Base-by-base conservation (phyloP, 1,284 basidiomycete species). In the Moesziomyces globuligerus region DNA sequence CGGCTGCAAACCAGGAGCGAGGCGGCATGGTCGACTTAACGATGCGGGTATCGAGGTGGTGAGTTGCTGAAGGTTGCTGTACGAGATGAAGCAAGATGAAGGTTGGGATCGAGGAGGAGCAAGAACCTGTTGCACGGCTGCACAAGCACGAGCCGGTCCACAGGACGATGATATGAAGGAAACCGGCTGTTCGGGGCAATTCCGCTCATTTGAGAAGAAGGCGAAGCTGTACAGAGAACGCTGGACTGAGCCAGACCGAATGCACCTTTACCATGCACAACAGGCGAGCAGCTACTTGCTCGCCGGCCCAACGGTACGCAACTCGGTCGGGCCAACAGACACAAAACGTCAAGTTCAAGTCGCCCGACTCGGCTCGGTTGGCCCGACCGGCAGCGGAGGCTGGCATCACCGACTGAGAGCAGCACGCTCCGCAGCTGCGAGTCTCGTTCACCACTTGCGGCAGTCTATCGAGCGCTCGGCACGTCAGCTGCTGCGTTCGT, bases 1-100 rank as follows among this genome's bases (percentile, higher is more conserved):
- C 37, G 1, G 18, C 36, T 28, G 44, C 28, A 17, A 42, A 29
- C 26, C 41, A 48, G 23, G 41, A 40, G 23, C 45, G 48, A 45
- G 44, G 34, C 24, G 20, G 48, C 60, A 62, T 56, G 11, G 3
- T 47, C 13, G 48, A 42, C 4, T 4, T 15, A 18, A 17, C 32
- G 15, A 34, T 1, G 6, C 15, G 11, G 13, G 15, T 34, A 1
- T 34, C 1, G 4, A 34, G 32, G 15, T n/a, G 32, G 32, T 34
- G 15, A 7, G 15, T n/a, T 17, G 32, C 15, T 17, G 15, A 17
- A 4, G 32, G 17, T 18, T 11, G 46, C 32, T 13, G 15, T 34
- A 7, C 32, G 7, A 6, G 15, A 17, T 13, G 13, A 13, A 15
- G 32, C 32, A 34, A 34, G 15, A 34, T 34, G 32, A 34, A 34